These are phyloP conservation scores for Fusarium acutatum DNA, from an alignment of 2,329 filamentous ascomycete genomes.

Conservation along the genomic window DNA sequence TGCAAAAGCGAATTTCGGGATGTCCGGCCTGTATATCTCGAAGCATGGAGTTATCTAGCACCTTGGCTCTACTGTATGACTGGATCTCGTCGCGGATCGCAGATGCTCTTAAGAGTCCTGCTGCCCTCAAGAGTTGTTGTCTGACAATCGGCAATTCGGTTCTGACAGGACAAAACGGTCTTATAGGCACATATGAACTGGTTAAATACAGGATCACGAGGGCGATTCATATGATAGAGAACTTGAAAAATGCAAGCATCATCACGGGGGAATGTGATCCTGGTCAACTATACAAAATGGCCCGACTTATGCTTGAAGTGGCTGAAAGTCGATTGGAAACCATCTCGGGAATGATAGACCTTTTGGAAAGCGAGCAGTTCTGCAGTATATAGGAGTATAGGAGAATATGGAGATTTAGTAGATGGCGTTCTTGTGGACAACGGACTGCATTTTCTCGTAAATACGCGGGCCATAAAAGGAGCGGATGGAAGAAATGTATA, in stretches of 20 bases:
- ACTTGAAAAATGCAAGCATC: rapidly evolving
- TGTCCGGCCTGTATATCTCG: neutral
- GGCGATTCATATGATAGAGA: neutral
- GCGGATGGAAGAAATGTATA: too few relatives aligned
- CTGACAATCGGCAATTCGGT: neutral
- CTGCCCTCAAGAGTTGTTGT: neutral
- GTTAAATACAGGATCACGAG: neutral
- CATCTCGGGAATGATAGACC: neutral
- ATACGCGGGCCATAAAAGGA: rapidly evolving
- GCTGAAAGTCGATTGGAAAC: neutral
- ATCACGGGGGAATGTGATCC: rapidly evolving
- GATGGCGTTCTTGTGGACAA: rapidly evolving
- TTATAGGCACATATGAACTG: neutral
- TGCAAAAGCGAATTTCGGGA: neutral
- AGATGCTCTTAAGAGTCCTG: neutral
- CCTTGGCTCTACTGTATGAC: neutral
- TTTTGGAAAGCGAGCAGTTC: neutral
- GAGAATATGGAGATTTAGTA: too few relatives aligned
- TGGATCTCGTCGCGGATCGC: neutral
- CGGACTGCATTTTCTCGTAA: neutral
- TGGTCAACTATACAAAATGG: neutral
- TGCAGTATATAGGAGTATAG: neutral
- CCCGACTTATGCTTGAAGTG: neutral
- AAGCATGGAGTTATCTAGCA: neutral
- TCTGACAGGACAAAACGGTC: neutral